Evolutionary conservation across 2,329 filamentous ascomycete genomes (phyloP).

Genomic region (Chaetomiaceae sp.): DNA sequence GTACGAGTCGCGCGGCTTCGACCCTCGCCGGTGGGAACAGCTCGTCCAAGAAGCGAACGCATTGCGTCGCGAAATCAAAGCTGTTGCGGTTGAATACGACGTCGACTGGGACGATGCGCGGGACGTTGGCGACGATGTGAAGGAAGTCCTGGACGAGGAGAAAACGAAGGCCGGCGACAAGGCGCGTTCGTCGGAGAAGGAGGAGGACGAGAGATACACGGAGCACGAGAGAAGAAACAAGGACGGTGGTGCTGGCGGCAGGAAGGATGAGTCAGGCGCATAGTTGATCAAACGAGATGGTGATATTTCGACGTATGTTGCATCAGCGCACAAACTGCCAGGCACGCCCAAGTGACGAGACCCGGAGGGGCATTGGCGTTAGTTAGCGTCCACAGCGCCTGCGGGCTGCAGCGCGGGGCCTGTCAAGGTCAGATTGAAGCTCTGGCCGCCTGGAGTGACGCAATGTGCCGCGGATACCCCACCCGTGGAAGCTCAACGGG

Average conservation of each 20-base stretch:
- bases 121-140: slow-evolving; percentile 65
- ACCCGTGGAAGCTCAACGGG: too few relatives aligned
- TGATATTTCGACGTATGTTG: too few relatives aligned
- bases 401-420: too few relatives aligned
- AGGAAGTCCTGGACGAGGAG: slow-evolving; percentile 51
- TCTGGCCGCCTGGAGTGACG: too few relatives aligned
- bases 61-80: slow-evolving; percentile 70
- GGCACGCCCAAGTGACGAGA: too few relatives aligned
- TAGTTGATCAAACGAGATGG: too few relatives aligned
- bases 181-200: slow-evolving; percentile 36
- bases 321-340: too few relatives aligned
- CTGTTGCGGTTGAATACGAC: slow-evolving; percentile 78
- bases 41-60: slow-evolving; percentile 74
- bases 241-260: neutral
- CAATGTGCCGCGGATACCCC: too few relatives aligned
- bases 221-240: slow-evolving; percentile 30
- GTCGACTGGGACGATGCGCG: slow-evolving; percentile 78
- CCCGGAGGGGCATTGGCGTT: too few relatives aligned
- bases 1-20: slow-evolving; percentile 70
- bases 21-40: slow-evolving; percentile 69
- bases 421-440: too few relatives aligned
- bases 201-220: slow-evolving; percentile 33
- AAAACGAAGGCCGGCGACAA: slow-evolving; percentile 35
- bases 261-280: neutral
- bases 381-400: too few relatives aligned